Percentiles rank a stretch among this genome's conserved stretches.
phyloP scores from a whole-genome alignment of 805 yeast genomes.

The Saturnispora halmiae region DNA sequence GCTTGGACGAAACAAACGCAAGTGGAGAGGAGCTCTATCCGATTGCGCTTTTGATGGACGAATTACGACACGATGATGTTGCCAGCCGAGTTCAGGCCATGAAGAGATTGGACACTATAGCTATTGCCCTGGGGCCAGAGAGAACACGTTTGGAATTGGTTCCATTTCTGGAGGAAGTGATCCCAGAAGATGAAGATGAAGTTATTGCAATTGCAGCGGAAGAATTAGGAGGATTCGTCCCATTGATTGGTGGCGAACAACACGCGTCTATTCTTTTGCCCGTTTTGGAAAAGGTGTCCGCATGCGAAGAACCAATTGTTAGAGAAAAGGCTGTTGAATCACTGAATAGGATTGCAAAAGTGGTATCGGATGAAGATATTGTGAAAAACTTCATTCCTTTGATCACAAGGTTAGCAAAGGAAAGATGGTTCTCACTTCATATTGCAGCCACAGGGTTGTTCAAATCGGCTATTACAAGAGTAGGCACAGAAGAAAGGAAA shows the following conservation, averaged over 20 bases:
- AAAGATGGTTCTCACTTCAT: constrained; percentile 90
- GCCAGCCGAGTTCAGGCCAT: constrained; percentile 89
- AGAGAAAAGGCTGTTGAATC: constrained; percentile 91
- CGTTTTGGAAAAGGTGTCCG: constrained; percentile 73
- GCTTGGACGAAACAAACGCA: neutral
- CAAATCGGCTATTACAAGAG: constrained; percentile 55
- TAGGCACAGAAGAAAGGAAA: constrained; percentile 44
- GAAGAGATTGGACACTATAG: constrained; percentile 89
- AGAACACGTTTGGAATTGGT: constrained; percentile 82
- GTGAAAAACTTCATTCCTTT: constrained; percentile 62
- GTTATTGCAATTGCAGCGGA: constrained; percentile 90
- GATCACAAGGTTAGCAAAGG: constrained; percentile 67
- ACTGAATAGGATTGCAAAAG: constrained; percentile 58
- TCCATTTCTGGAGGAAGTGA: constrained; percentile 82
- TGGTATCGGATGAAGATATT: constrained; percentile 55
- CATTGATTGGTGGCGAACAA: constrained; percentile 77
- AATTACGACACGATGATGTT: constrained; percentile 87
- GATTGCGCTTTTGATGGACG: constrained; percentile 92
- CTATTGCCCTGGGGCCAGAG: constrained; percentile 89
- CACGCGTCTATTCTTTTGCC: constrained; percentile 52
- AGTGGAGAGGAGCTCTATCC: constrained; percentile 67
- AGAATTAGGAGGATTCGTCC: constrained; percentile 80
- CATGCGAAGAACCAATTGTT: constrained; percentile 93
- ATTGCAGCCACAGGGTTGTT: constrained; percentile 89
- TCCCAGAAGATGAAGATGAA: constrained; percentile 97